Conservation (phyloP, 2,329 filamentous ascomycete species). For the Aspergillus fijiensis region DNA sequence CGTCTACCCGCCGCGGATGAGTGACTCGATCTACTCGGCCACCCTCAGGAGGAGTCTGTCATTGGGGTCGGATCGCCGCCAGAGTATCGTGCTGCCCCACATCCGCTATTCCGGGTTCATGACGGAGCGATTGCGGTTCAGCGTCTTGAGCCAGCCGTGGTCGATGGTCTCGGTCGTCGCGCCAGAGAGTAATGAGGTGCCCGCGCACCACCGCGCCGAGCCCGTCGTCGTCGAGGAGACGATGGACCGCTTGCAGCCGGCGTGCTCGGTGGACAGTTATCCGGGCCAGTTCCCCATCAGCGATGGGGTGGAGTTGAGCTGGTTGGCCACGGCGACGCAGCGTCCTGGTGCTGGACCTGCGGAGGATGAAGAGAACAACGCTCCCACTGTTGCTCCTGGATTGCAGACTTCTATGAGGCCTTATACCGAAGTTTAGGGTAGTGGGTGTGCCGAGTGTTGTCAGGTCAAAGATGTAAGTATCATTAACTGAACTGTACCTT, state of each 20-base stretch:
- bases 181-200: slow-evolving; percentile 9
- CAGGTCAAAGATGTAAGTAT: not conserved
- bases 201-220: slow-evolving; percentile 9
- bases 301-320: slow-evolving; percentile 27
- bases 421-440: slow-evolving; percentile 28
- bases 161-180: slow-evolving; percentile 17
- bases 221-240: not conserved
- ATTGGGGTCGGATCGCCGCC: slow-evolving; percentile 10
- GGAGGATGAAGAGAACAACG: not conserved
- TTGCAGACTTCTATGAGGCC: slow-evolving; percentile 29
- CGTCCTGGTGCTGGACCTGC: not conserved
- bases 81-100: slow-evolving; percentile 12
- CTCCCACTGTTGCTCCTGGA: slow-evolving; percentile 20
- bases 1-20: slow-evolving; percentile 11
- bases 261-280: slow-evolving; percentile 31
- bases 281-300: slow-evolving; percentile 36
- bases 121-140: slow-evolving; percentile 14
- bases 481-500: not conserved
- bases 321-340: slow-evolving; percentile 25
- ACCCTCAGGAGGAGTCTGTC: slow-evolving; percentile 14
- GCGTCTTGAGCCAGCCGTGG: slow-evolving; percentile 9
- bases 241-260: slow-evolving; percentile 14
- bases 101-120: slow-evolving; percentile 17
- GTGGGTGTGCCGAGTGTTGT: slow-evolving; percentile 1
- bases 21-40: slow-evolving; percentile 25